Conservation (phyloP, 208 protist genomes). For the Crithidia acanthocephali region DNA sequence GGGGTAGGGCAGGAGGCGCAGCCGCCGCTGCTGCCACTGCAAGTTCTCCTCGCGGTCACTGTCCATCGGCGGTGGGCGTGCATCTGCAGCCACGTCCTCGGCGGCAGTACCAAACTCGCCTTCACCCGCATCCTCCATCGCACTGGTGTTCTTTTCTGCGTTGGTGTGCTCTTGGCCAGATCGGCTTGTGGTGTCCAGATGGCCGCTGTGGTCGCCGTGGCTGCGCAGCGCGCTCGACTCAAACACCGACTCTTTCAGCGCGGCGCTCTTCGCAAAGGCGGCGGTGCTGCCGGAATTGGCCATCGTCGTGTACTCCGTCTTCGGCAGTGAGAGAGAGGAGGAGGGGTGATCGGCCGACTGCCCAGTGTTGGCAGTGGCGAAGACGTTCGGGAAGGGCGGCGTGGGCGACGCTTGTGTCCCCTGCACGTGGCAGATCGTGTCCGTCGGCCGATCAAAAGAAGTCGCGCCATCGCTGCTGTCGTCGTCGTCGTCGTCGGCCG, state of each 20-base stretch:
- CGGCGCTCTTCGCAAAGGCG: constrained; percentile 4
- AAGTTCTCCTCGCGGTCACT: background rate
- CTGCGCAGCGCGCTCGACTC: background rate
- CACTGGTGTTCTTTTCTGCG: background rate
- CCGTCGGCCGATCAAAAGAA: background rate
- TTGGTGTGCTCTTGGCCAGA: too few relatives aligned
- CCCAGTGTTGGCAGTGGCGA: background rate
- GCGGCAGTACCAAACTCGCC: background rate
- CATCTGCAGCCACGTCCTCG: background rate
- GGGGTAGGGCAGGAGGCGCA: constrained; percentile 23
- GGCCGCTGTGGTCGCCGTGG: background rate
- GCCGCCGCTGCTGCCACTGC: constrained; percentile 10
- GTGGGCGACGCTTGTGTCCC: background rate
- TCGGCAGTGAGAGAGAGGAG: constrained; percentile 6
- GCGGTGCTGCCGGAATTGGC: constrained; percentile 5
- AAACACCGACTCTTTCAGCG: constrained; percentile 3
- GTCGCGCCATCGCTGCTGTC: background rate
- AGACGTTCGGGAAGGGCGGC: background rate
- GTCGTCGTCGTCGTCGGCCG: too few relatives aligned
- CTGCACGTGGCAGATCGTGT: background rate
- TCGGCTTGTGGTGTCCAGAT: background rate
- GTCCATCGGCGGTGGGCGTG: background rate
- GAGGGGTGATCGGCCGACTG: constrained; percentile 12
- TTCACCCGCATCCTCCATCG: background rate
- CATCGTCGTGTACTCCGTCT: constrained; percentile 14